Conservation (phyloP, 495 filamentous ascomycete genomes). For the Ramalina peruviana region DNA sequence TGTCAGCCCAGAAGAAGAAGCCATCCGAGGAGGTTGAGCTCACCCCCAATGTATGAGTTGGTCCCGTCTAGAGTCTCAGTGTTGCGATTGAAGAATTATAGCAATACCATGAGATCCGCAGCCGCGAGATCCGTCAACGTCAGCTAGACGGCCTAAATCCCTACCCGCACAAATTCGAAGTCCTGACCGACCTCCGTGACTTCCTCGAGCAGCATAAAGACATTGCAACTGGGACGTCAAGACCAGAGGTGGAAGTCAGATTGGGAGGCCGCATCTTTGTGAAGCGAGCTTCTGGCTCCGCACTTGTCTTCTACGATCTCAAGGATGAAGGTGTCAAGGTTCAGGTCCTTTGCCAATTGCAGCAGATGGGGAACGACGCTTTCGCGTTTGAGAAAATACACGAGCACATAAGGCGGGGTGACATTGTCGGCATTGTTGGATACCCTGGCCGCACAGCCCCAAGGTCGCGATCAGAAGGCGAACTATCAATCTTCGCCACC, state of each 20-base stretch:
- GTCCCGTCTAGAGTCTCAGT: neutral
- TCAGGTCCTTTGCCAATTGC: conserved; percentile 83
- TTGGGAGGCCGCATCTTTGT: conserved; percentile 81
- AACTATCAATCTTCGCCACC: conserved; percentile 85
- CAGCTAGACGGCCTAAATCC: conserved; percentile 70
- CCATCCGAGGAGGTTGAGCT: conserved; percentile 59
- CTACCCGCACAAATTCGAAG: conserved; percentile 95
- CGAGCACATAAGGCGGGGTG: conserved; percentile 76
- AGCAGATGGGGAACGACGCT: conserved; percentile 44
- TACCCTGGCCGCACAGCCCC: conserved; percentile 82
- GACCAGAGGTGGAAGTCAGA: conserved; percentile 54
- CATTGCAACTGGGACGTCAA: conserved; percentile 75
- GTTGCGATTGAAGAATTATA: conserved; percentile 19
- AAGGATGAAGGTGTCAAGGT: conserved; percentile 69
- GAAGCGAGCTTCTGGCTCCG: conserved; percentile 67
- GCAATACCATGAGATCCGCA: conserved; percentile 98
- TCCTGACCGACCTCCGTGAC: conserved; percentile 61
- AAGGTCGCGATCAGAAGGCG: conserved; percentile 73
- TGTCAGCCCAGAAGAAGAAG: conserved; percentile 52
- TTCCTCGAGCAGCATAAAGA: conserved; percentile 60
- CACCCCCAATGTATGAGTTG: conserved; percentile 62
- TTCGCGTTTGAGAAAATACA: conserved; percentile 72
- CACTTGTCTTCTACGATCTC: conserved; percentile 90
- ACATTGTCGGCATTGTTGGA: conserved; percentile 80
- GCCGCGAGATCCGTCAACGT: conserved; percentile 68